phyloP scores from a whole-genome alignment of 176 grass and related monocot genomes.

The Aegilops longissima region DNA sequence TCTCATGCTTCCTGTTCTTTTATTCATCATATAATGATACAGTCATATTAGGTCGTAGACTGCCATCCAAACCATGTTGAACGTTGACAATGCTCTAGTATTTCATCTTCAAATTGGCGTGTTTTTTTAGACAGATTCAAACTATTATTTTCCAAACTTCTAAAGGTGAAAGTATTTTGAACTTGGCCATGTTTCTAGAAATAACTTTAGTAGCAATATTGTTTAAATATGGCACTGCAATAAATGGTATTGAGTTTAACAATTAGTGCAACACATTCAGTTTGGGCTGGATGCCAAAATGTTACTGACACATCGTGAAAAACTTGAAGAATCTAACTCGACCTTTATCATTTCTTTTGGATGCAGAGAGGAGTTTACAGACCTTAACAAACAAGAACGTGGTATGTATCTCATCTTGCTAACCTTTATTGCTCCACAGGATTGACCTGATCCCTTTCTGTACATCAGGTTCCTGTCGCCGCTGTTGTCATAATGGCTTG shows the following conservation, averaged over 20 bases:
- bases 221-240: background rate
- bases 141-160: background rate
- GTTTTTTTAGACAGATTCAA: background rate
- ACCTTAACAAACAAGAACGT: conserved; percentile 53
- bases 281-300: background rate
- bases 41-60: background rate
- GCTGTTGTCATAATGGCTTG: conserved; percentile 99
- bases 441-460: conserved; percentile 26
- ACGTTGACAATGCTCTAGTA: too few relatives aligned
- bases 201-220: background rate
- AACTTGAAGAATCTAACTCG: conserved; percentile 14
- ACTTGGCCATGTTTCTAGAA: background rate
- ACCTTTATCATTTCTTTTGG: conserved; percentile 41
- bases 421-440: conserved; percentile 18
- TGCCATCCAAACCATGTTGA: background rate
- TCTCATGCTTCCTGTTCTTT: background rate
- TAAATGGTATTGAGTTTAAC: background rate
- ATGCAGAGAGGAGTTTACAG: conserved; percentile 76
- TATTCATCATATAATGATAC: background rate
- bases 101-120: conserved; percentile 15
- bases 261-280: background rate
- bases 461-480: conserved; percentile 66
- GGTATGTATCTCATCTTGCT: conserved; percentile 41
- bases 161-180: conserved; percentile 3
- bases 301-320: background rate